phyloP scores from a whole-genome alignment of 1,139 yeast genomes.

The Debaryomyces singareniensis region DNA sequence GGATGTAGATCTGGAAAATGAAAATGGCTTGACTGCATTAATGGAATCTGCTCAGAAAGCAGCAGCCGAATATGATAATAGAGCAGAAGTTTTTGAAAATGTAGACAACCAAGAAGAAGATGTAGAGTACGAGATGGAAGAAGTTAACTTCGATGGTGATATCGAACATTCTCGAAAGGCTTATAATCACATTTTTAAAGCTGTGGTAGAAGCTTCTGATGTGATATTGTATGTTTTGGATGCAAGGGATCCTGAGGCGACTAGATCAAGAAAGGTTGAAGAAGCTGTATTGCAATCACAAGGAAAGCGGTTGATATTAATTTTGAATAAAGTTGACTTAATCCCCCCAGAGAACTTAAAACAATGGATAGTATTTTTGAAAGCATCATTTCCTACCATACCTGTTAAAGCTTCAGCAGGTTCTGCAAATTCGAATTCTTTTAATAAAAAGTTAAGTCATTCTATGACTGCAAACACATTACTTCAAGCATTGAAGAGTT shows the following conservation, averaged over 20 bases:
- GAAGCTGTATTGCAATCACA: slow-evolving; percentile 73
- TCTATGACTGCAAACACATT: slow-evolving; percentile 68
- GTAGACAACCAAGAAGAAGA: slow-evolving; percentile 38
- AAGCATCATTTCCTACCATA: slow-evolving; percentile 82
- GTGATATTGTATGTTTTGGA: slow-evolving; percentile 88
- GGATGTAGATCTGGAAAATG: slow-evolving; percentile 38
- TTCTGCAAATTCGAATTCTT: slow-evolving; percentile 55
- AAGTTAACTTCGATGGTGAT: slow-evolving; percentile 35
- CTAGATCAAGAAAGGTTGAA: slow-evolving; percentile 89
- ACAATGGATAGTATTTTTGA: slow-evolving; percentile 78
- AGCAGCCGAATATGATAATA: slow-evolving; percentile 64
- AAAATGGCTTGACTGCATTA: slow-evolving; percentile 65
- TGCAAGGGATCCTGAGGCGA: slow-evolving; percentile 96
- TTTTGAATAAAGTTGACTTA: slow-evolving; percentile 87
- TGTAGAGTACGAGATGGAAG: slow-evolving; percentile 43
- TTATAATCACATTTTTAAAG: slow-evolving; percentile 79
- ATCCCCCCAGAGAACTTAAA: slow-evolving; percentile 79
- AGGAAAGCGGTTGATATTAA: slow-evolving; percentile 77
- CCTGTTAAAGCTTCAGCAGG: slow-evolving; percentile 67
- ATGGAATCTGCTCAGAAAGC: slow-evolving; percentile 85
- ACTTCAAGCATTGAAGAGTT: slow-evolving; percentile 77
- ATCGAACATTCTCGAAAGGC: slow-evolving; percentile 85
- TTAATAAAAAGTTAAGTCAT: slow-evolving; percentile 72
- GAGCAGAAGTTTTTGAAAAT: slow-evolving; percentile 30
- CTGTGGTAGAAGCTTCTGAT: slow-evolving; percentile 82